Evolutionary conservation across 176 grass and related monocot genomes (phyloP), one percentile per base, ranked within the genome.

Genomic region (Avena sativa): DNA sequence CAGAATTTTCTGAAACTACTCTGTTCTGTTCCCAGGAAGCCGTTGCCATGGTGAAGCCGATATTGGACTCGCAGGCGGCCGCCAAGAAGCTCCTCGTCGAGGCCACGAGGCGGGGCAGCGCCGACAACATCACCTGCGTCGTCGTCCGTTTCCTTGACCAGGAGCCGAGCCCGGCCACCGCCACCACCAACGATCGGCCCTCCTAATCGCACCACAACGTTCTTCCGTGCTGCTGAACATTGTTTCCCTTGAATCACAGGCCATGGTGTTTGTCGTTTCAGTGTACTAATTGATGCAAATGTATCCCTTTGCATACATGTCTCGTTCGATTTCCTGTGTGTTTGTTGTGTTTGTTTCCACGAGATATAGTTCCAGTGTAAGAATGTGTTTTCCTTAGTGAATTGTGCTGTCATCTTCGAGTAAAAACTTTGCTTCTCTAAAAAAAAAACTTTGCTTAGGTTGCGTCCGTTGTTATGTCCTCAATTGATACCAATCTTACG

Each of bases 71-170:
- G 0, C 91, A 98, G 83, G 87, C 93, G 83, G 95, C 93, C 3
- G 95, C 95, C n/a, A 94, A 89, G 80, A 87, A 21, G 43, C 93
- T 95, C 12, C 74, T 98, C 69, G 83, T 88, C 5, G 95, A 93
- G 71, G 93, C 93, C 5, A 92, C 89, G 5, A 76, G 83, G 82
- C 80, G 95, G 61, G 91, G 93, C 17, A 98, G 95, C 43, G 83
- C 93, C 1, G 95, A 98, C 75, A 95, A 98, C 66, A 95, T 94
- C 32, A 97, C 93, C 63, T 90, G 89, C 60, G 81, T 97, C 50
- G 88, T 95, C 89, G 95, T 97, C 51, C 95, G 95, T 46, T 95
- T 97, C 81, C 6, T 93, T 36, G 89, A 87, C 4, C 73, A 86
- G 32, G 11, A 30, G 32, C 4, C 12, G 13, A 26, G 21, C 73